Percentiles rank a stretch among this genome's conserved stretches.
Evolutionary conservation across 768 basidiomycete species (phyloP).

Genomic region (Dioszegia crocea): DNA sequence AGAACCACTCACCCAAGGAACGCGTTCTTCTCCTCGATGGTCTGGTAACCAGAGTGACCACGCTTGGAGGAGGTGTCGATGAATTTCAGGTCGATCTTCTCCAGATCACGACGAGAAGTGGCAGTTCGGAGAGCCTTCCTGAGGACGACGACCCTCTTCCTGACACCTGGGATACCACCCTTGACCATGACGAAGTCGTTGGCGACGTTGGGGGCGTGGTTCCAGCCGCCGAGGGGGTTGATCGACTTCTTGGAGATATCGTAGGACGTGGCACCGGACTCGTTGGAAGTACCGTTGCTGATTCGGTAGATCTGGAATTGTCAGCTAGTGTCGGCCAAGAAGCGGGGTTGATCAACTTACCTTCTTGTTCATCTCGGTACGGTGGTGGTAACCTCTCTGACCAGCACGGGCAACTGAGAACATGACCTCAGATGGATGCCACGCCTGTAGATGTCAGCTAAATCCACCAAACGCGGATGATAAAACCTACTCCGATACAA

Average conservation of each 20-base stretch:
- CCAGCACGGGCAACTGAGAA: conserved; percentile 99
- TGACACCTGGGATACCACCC: conserved; percentile 90
- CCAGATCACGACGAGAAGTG: conserved; percentile 75
- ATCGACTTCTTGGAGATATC: conserved; percentile 65
- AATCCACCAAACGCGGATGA: conserved; percentile 30
- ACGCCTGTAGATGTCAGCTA: not conserved
- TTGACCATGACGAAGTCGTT: conserved; percentile 98
- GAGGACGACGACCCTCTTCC: conserved; percentile 96
- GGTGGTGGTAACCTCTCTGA: conserved; percentile 75
- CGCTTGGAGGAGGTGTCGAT: conserved; percentile 98
- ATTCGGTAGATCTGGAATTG: conserved; percentile 66
- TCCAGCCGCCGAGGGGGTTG: conserved; percentile 98
- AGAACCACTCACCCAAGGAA: conserved; percentile 59
- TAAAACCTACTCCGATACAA: conserved; percentile 50
- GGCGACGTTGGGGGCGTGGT: conserved; percentile 97
- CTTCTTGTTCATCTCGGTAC: conserved; percentile 37
- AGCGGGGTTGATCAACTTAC: conserved; percentile 50
- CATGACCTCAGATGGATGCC: conserved; percentile 73
- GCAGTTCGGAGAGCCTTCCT: conserved; percentile 96
- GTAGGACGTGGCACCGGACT: conserved; percentile 86
- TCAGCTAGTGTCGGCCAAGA: conserved; percentile 13
- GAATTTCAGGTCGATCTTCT: conserved; percentile 94
- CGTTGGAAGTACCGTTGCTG: conserved; percentile 69
- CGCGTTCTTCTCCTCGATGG: conserved; percentile 88
- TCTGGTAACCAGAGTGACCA: conserved; percentile 97